A percentile compares a stretch with the other conserved stretches of the same genome.
Conservation (phyloP, 2,329 filamentous ascomycete genomes). For the Colletotrichum aenigma region DNA sequence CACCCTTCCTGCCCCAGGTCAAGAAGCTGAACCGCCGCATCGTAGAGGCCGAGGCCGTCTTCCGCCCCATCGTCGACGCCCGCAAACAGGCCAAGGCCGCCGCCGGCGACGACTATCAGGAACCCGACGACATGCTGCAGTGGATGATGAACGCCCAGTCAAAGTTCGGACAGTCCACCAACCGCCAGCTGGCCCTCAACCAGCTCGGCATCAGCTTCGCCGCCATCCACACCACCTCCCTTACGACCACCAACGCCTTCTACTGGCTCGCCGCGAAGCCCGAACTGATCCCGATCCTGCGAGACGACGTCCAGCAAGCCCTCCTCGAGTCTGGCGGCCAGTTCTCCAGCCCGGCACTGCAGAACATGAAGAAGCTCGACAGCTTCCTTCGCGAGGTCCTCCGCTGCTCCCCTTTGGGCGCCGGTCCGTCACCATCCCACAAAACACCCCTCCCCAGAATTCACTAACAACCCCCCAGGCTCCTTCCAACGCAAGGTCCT, state of each 20-base stretch:
- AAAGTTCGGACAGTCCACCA: conserved; percentile 33
- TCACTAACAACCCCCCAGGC: conserved; percentile 24
- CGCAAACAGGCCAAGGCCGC: conserved; percentile 26
- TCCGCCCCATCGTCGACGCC: conserved; percentile 37
- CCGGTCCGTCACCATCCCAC: background rate
- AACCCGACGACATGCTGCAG: conserved; percentile 53
- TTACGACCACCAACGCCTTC: conserved; percentile 45
- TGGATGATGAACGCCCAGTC: conserved; percentile 46
- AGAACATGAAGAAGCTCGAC: conserved; percentile 43
- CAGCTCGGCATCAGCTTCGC: conserved; percentile 51
- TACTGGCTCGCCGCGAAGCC: conserved; percentile 57
- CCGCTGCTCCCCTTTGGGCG: conserved; percentile 31
- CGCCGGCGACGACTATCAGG: conserved; percentile 16
- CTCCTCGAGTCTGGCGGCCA: conserved; percentile 36
- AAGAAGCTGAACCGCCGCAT: conserved; percentile 35
- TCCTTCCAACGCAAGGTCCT: conserved; percentile 57
- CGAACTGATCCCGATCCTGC: conserved; percentile 52
- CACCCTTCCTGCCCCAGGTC: conserved; percentile 36
- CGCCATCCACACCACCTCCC: conserved; percentile 56
- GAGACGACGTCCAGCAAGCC: conserved; percentile 52
- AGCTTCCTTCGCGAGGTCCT: conserved; percentile 44
- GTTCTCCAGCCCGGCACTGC: conserved; percentile 36
- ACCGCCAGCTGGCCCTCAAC: conserved; percentile 40
- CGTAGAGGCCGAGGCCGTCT: conserved; percentile 34
- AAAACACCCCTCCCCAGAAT: no score